Percentiles rank a stretch among this genome's conserved stretches.
Conservation (phyloP, 2,329 filamentous ascomycete species). For the Geosmithia putterillii region DNA sequence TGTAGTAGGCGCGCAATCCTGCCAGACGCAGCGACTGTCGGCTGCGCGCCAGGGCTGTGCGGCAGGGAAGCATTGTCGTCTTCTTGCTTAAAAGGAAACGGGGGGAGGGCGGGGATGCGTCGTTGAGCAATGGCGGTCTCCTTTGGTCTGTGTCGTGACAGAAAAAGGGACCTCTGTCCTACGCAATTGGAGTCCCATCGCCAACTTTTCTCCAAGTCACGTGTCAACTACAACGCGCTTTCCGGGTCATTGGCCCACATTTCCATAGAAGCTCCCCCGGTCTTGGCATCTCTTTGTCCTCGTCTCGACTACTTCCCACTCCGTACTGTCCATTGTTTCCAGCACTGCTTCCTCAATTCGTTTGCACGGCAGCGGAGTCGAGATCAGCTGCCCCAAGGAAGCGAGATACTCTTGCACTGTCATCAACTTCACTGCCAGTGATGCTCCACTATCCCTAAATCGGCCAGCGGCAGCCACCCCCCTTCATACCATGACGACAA, state of each 20-base stretch:
- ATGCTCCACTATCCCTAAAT: not conserved
- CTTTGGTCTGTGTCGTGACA: not conserved
- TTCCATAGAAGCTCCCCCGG: not conserved
- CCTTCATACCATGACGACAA: not conserved
- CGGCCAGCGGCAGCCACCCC: not conserved
- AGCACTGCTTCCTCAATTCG: not conserved
- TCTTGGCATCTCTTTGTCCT: not conserved
- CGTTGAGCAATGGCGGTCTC: not conserved
- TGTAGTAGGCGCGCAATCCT: constrained; percentile 16
- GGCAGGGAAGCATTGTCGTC: constrained; percentile 21
- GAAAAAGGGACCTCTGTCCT: not conserved
- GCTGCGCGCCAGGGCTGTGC: constrained; percentile 13
- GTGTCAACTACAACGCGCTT: constrained; percentile 4
- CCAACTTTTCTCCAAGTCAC: constrained; percentile 20
- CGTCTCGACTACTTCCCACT: not conserved
- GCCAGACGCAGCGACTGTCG: constrained; percentile 10
- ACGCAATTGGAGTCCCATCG: constrained; percentile 3
- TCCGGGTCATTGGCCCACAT: not conserved
- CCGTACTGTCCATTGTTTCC: not conserved
- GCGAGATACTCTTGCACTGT: not conserved
- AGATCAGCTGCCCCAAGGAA: no score
- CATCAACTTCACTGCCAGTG: not conserved
- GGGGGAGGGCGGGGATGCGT: not conserved
- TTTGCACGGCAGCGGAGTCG: no score
- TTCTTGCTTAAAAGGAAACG: not conserved